A percentile compares a stretch with the other conserved stretches of the same genome.
Conservation (phyloP, 768 basidiomycete species). For the Tylopilus sp. region DNA sequence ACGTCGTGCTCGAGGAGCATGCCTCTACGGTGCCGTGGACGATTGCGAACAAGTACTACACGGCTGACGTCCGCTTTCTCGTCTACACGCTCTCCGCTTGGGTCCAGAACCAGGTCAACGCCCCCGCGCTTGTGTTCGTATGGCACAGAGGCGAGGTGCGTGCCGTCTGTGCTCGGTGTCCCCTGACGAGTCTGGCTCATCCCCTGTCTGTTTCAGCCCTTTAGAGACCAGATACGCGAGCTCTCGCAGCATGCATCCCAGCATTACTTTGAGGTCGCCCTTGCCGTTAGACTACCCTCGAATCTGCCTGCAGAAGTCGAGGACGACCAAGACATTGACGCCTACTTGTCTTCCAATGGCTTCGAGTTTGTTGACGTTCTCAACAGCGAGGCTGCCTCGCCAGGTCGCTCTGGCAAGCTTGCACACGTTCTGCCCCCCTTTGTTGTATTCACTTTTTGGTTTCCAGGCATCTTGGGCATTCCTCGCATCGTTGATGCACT, state of each 20-base stretch:
- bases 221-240: slow-evolving; percentile 50
- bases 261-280: slow-evolving; percentile 65
- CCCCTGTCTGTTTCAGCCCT: slow-evolving; percentile 44
- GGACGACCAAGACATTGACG: slow-evolving; percentile 58
- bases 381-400: slow-evolving; percentile 3
- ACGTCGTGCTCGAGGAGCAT: slow-evolving; percentile 16
- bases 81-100: slow-evolving; percentile 45
- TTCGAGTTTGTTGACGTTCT: slow-evolving; percentile 70
- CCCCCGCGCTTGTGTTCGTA: slow-evolving; percentile 72
- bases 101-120: slow-evolving; percentile 33
- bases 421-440: not conserved
- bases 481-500: slow-evolving; percentile 74
- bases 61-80: slow-evolving; percentile 69
- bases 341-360: slow-evolving; percentile 61
- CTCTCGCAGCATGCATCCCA: slow-evolving; percentile 46
- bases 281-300: slow-evolving; percentile 57
- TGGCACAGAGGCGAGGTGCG: slow-evolving; percentile 67
- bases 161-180: not conserved
- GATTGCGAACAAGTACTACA: slow-evolving; percentile 79
- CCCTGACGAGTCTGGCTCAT: slow-evolving; percentile 1
- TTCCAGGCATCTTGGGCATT: slow-evolving; percentile 49
- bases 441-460: not conserved
- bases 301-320: slow-evolving; percentile 30
- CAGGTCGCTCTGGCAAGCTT: slow-evolving; percentile 18
- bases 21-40: slow-evolving; percentile 57